Evolutionary conservation across 768 basidiomycete genomes (phyloP).

Genomic region (Boletus sensibilis): DNA sequence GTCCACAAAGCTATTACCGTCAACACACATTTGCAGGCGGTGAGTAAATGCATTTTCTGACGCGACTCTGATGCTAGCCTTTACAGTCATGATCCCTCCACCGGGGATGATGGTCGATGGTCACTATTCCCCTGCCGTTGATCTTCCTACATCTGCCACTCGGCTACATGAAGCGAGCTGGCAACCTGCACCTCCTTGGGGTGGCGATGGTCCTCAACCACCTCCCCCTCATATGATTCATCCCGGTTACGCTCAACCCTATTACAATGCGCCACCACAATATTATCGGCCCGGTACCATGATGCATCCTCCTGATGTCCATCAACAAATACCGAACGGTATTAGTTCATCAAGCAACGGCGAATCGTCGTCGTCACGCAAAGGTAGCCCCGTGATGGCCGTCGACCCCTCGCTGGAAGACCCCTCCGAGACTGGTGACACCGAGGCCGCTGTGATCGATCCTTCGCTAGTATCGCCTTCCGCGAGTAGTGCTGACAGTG

Average conservation of each 20-base stretch:
- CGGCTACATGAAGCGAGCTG: slow-evolving; percentile 45
- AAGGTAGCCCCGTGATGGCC: slow-evolving; percentile 23
- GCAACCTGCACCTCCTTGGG: slow-evolving; percentile 37
- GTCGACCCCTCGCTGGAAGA: slow-evolving; percentile 28
- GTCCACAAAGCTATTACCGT: slow-evolving; percentile 63
- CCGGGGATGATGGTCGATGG: slow-evolving; percentile 41
- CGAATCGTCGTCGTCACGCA: slow-evolving; percentile 30
- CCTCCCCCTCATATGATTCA: slow-evolving; percentile 32
- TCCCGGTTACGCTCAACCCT: slow-evolving; percentile 39
- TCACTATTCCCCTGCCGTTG: slow-evolving; percentile 41
- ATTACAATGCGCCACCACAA: slow-evolving; percentile 37
- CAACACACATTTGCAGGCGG: slow-evolving; percentile 56
- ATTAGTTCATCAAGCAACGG: slow-evolving; percentile 23
- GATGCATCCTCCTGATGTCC: slow-evolving; percentile 24
- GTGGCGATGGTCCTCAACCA: slow-evolving; percentile 37
- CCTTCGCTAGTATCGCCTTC: slow-evolving; percentile 36
- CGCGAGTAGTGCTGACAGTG: slow-evolving; percentile 17
- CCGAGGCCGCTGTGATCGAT: slow-evolving; percentile 34
- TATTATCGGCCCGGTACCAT: slow-evolving; percentile 46
- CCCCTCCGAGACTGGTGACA: slow-evolving; percentile 8
- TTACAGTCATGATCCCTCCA: slow-evolving; percentile 43
- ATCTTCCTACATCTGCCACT: slow-evolving; percentile 54
- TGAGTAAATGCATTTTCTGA: slow-evolving; percentile 17
- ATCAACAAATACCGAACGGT: slow-evolving; percentile 26
- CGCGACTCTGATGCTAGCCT: slow-evolving; percentile 6